Base-by-base conservation (phyloP, 352 stramenopile species). In the Globisporangium middletonii region DNA sequence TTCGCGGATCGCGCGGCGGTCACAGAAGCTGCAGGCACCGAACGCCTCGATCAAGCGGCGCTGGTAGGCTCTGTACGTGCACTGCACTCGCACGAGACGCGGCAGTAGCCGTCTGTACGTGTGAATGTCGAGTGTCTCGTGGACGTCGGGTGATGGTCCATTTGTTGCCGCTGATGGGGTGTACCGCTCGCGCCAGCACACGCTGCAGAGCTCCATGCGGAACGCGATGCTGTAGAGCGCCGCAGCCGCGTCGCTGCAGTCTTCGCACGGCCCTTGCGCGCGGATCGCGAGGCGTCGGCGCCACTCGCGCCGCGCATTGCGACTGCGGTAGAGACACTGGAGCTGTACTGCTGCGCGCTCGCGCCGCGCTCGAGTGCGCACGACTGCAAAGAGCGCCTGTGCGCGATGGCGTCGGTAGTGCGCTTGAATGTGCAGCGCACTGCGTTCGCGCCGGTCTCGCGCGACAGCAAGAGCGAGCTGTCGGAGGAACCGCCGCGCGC, bases 1-100 rank as follows among this genome's bases (percentile, higher is more conserved):
- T 27, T 55, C 51, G 3, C 72, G 69, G 0, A 75, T 54, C 5
- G 79, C 75, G 9, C 68, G 62, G 9, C 64, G 63, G 6, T 71
- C 53, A 44, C 81, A 91, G 19, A 83, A 60, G 0, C 43, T 47
- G 45, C 81, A 91, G 23, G 64, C 18, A 1, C 75, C 76, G 30
- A 77, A 76, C 0, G 46, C 42, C 0, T 15, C 27, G 1, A 4
- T 13, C 47, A 71, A 56, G 0, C 63, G 64, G 1, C 8, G n/a
- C 46, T 86, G 77, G 26, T 73, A 74, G 19, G 54, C 46, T 1
- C 67, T 73, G 42, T 79, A 87, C 4, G 65, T 57, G 1, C 67
- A 73, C 45, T 88, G 77, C 0, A 73, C 61, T 8, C 42, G 48
- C 7, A 64, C 53, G 11, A 75, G 52, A 11, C 53, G 51, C 4